These are phyloP conservation scores for Penicillium parvum DNA, from an alignment of 495 filamentous ascomycete genomes.

Conservation along the genomic window DNA sequence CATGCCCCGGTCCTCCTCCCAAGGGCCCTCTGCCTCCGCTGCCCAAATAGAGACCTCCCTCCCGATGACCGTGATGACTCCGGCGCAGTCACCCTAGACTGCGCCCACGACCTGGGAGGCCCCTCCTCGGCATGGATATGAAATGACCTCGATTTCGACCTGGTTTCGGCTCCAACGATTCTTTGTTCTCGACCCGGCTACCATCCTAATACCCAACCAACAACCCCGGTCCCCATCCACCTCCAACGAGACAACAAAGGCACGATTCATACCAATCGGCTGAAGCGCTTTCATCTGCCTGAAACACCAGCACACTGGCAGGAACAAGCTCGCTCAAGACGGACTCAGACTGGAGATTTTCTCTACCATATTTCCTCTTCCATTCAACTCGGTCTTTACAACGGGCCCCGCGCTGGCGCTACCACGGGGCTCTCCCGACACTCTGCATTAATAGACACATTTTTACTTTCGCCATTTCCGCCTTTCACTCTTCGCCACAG, in stretches of 20 bases:
- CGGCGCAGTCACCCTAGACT: conserved; percentile 24
- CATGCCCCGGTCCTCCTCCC: conserved; percentile 80
- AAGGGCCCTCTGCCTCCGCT: conserved; percentile 79
- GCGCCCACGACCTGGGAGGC: conserved; percentile 27
- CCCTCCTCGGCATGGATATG: conserved; percentile 33
- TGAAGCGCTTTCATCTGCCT: no score
- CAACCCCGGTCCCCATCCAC: not conserved
- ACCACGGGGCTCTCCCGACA: conserved; percentile 1
- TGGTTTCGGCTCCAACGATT: conserved; percentile 24
- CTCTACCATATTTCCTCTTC: not conserved
- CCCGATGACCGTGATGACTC: conserved; percentile 37
- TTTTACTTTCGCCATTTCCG: conserved; percentile 3
- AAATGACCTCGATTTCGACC: conserved; percentile 28
- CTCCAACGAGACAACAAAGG: not conserved
- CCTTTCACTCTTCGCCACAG: conserved; percentile 9
- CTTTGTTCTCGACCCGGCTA: conserved; percentile 18
- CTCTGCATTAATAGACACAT: conserved; percentile 10
- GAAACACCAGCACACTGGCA: no score
- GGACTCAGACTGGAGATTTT: not conserved
- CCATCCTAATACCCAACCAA: conserved; percentile 9
- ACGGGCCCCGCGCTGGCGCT: conserved; percentile 14
- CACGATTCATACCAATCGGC: no score
- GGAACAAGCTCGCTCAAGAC: not conserved
- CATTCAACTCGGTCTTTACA: conserved; percentile 1
- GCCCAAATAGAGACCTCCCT: conserved; percentile 58